Evolutionary conservation across 2,329 filamentous ascomycete genomes (phyloP).

Genomic region (Epichloe aotearoae): DNA sequence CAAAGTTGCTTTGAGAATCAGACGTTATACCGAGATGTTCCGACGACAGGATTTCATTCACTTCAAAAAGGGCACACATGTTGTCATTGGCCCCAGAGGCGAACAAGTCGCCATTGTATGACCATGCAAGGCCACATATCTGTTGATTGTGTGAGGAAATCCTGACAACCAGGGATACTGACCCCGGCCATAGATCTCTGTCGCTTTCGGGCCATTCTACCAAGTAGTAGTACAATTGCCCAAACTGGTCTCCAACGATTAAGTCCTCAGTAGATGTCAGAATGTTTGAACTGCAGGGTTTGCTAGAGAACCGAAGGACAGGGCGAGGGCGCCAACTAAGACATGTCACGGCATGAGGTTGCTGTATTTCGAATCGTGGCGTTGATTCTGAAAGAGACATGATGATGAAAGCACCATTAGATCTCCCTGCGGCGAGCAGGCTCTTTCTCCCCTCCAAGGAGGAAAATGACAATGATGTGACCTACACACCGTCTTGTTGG

Average conservation of each 20-base stretch:
- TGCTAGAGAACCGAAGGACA: slow-evolving; percentile 38
- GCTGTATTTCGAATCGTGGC: slow-evolving; percentile 62
- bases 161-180: slow-evolving; percentile 63
- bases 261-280: slow-evolving; percentile 65
- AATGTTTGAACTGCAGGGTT: slow-evolving; percentile 30
- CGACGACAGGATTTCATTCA: slow-evolving; percentile 37
- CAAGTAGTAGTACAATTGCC: slow-evolving; percentile 76
- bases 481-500: slow-evolving; percentile 26
- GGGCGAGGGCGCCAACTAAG: slow-evolving; percentile 64
- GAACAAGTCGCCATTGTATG: slow-evolving; percentile 59
- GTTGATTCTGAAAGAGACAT: slow-evolving; percentile 62
- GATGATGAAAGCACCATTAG: slow-evolving; percentile 61
- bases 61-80: slow-evolving; percentile 67
- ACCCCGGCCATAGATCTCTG: slow-evolving; percentile 59
- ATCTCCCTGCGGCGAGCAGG: slow-evolving; percentile 75
- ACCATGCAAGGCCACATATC: slow-evolving; percentile 89
- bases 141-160: slow-evolving; percentile 76
- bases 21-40: slow-evolving; percentile 3
- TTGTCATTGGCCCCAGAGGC: slow-evolving; percentile 93
- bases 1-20: background rate
- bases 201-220: slow-evolving; percentile 72
- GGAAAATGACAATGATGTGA: slow-evolving; percentile 86
- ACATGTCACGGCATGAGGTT: slow-evolving; percentile 62
- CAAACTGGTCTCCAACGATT: slow-evolving; percentile 71
- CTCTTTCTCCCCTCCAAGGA: slow-evolving; percentile 60